Base-by-base conservation (phyloP, 176 grass and related monocot genomes). In the Chloris gayana region DNA sequence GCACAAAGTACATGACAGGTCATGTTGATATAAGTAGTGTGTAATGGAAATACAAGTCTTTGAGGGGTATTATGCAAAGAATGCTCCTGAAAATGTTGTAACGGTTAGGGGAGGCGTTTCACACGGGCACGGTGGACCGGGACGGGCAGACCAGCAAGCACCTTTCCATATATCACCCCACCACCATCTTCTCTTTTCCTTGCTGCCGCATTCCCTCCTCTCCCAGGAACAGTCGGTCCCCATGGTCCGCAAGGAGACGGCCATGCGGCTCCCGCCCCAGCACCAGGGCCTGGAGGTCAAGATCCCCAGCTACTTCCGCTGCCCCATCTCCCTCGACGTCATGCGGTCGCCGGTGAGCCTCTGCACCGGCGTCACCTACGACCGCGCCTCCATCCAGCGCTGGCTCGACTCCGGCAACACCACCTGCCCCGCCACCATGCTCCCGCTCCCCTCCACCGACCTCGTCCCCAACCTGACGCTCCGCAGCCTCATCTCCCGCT, bases 321-420 rank as follows among this genome's bases (percentile, higher is more conserved):
- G 96, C 75, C 96, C 96, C 4, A 99, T 99, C 79, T 99, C 96
- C 2, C 88, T 99, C 0, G 92, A 99, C 65, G 92, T 99, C n/a
- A 99, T 99, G 96, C 83, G 88, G 15, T 99, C 96, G 30, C 96
- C 96, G 41, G 96, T 99, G 3, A 95, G 92, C 85, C 92, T 99
- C 50, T 95, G 84, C 90, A 99, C 96, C 64, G 96, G 96, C 39
- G 90, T 99, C 70, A 91, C 96, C 14, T 99, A 99, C 82, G 96
- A 99, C 84, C 92, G 96, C 26, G 69, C 82, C 64, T 99, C 96
- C 30, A 99, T 99, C 33, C 92, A 99, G 77, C 47, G 84, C 0
- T 99, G 96, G 96, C 84, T 99, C 42, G 96, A 99, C 74, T 93
- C 90, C 39, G 96, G 96, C 38, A 88, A 99, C 86, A 86, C 64